phyloP scores from a whole-genome alignment of 164 flowering plant species.

The Taxillus chinensis region DNA sequence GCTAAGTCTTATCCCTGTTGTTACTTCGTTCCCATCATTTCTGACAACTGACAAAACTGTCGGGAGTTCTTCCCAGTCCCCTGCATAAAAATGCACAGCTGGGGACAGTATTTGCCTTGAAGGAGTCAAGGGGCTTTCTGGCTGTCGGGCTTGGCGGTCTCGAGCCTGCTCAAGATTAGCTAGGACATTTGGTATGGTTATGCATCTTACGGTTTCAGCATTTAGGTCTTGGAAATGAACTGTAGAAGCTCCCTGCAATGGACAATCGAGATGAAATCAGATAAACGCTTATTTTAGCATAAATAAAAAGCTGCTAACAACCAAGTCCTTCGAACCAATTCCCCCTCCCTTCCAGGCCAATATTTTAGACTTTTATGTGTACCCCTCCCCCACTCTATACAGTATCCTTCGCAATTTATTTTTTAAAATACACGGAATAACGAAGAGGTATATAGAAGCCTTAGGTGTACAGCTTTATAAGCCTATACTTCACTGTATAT shows the following conservation, averaged over 20 bases:
- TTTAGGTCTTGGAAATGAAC: slow-evolving; percentile 83
- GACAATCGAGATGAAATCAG: slow-evolving; percentile 1
- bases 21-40: slow-evolving; percentile 40
- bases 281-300: not conserved
- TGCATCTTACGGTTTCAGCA: slow-evolving; percentile 79
- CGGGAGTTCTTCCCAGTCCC: slow-evolving; percentile 88
- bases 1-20: slow-evolving; percentile 50
- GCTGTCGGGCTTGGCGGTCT: slow-evolving; percentile 74
- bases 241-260: slow-evolving; percentile 61
- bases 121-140: slow-evolving; percentile 81
- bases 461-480: no score
- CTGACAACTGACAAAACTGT: slow-evolving; percentile 56
- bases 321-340: no score
- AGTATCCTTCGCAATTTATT: no score
- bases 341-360: no score
- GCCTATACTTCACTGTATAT: no score
- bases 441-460: no score
- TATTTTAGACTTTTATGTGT: no score
- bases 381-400: no score
- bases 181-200: slow-evolving; percentile 81
- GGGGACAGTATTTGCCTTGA: slow-evolving; percentile 63
- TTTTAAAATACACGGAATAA: no score
- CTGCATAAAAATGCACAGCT: slow-evolving; percentile 74
- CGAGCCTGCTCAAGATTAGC: slow-evolving; percentile 90
- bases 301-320: no score